Evolutionary conservation across 2,329 filamentous ascomycete genomes (phyloP), one percentile per base, ranked within the genome.

Genomic region (Elsinoe ampelina): DNA sequence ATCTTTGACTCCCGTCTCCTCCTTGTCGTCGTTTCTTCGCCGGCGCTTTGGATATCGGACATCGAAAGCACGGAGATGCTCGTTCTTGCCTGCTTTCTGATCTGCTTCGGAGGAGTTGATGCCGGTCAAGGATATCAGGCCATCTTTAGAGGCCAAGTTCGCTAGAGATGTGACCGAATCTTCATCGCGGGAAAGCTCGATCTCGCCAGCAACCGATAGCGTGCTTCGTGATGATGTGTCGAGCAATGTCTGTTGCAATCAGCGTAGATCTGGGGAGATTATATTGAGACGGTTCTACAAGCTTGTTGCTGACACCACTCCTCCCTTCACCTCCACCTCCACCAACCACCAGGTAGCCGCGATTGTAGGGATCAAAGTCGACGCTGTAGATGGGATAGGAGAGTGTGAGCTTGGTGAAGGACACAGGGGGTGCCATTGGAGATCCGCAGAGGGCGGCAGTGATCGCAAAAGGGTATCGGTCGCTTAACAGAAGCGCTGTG

Each of bases 81-180:
- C 79, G 69, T 96, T 96, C 67, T 82, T 86, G 61, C 86, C 87
- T 61, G 84, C 83, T 63, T 83, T 77, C 61, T 91, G 79, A 58
- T 89, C 84, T 5, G 78, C 79, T 47, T 83, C 78, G 58, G 85
- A 86, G 58, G 89, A 90, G 70, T 95, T 96, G 73, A 95, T 85
- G 55, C 90, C 90, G 22, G 90, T 88, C 62, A 87, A 67, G 63
- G 78, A 62, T 66, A 77, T 68, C 67, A 80, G 54, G 68, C 76
- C 64, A 78, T 83, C 71, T 75, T 80, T 71, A 66, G 79, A 67
- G 73, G 79, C 62, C 7, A 89, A 83, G 54, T 86, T 81, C 41
- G 84, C 89, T 51, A 96, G 77, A 56, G 87, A 91, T 62, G 86
- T 89, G 58, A 95, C 88, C 57, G 87, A 95, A 72, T 97, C 92